Evolutionary conservation across 306 rosid genomes (phyloP).

Genomic region (Vigna mungo): DNA sequence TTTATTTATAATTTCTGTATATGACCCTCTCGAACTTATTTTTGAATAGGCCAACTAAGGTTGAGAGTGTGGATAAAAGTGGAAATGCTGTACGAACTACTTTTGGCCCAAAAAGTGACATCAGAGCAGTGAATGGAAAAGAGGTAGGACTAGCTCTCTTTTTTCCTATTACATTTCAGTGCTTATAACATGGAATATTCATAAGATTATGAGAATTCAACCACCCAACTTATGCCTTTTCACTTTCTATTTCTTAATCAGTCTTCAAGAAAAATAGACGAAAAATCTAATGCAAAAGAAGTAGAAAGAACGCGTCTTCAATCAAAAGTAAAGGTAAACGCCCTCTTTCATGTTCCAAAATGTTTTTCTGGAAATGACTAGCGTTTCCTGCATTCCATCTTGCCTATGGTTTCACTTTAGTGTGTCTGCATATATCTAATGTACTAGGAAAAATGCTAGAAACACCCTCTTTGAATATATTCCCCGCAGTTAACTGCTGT

Average conservation of each 20-base stretch:
- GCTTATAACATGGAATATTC: not conserved
- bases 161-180: not conserved
- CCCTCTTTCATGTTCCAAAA: conserved; percentile 29
- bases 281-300: conserved; percentile 53
- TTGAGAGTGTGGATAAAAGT: conserved; percentile 55
- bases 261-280: conserved; percentile 60
- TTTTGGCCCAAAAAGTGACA: conserved; percentile 57
- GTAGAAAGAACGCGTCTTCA: conserved; percentile 57
- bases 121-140: conserved; percentile 56
- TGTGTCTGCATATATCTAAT: conserved; percentile 27
- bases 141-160: conserved; percentile 57
- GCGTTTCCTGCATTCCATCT: conserved; percentile 16
- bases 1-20: conserved; percentile 26
- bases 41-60: conserved; percentile 63
- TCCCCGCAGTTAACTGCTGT: not conserved
- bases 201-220: conserved; percentile 22
- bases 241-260: not conserved
- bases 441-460: not conserved
- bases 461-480: not conserved
- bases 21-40: conserved; percentile 38
- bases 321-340: conserved; percentile 83
- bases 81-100: conserved; percentile 51
- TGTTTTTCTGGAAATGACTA: conserved; percentile 27
- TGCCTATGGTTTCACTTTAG: conserved; percentile 36
- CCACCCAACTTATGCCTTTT: conserved; percentile 31